Percentiles rank a stretch among this genome's conserved stretches.
phyloP scores from a whole-genome alignment of 192 early-diverging fungal species.

The Coemansia sp. region DNA sequence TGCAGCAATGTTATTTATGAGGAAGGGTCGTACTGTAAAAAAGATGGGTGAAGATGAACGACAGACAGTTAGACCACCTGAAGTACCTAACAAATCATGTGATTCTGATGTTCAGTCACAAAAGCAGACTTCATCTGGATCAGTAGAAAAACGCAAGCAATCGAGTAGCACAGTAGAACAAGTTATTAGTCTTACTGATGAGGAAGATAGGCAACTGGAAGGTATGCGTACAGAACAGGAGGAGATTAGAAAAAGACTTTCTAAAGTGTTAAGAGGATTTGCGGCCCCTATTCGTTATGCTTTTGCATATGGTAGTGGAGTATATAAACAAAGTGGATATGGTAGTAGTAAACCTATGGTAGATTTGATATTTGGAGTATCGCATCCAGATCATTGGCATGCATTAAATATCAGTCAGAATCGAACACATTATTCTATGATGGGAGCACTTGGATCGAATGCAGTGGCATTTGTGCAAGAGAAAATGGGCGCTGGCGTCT shows the following conservation, averaged over 20 bases:
- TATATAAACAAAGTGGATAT: slow-evolving; percentile 87
- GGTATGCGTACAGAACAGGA: slow-evolving; percentile 27
- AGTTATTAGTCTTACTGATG: slow-evolving; percentile 12
- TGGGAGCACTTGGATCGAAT: slow-evolving; percentile 70
- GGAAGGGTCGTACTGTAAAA: slow-evolving; percentile 5
- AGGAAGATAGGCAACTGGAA: slow-evolving; percentile 34
- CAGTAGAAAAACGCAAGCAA: neutral
- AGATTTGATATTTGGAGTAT: slow-evolving; percentile 94
- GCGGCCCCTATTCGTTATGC: slow-evolving; percentile 60
- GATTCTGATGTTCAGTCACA: neutral
- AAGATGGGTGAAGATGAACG: slow-evolving; percentile 8
- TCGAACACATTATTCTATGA: slow-evolving; percentile 85
- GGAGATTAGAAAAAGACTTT: slow-evolving; percentile 21
- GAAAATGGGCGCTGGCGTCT: slow-evolving; percentile 83
- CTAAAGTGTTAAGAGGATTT: slow-evolving; percentile 30
- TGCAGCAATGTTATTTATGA: slow-evolving; percentile 22
- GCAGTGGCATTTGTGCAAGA: slow-evolving; percentile 78
- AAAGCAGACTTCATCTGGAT: neutral
- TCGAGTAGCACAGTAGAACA: slow-evolving; percentile 13
- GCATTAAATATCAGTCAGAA: slow-evolving; percentile 92
- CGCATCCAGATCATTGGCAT: slow-evolving; percentile 96
- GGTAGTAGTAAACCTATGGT: slow-evolving; percentile 75
- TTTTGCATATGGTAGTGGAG: slow-evolving; percentile 94
- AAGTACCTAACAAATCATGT: neutral
- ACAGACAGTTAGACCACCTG: slow-evolving; percentile 33